Evolutionary conservation across 352 stramenopile species (phyloP).

Genomic region (Globisporangium nagaii): DNA sequence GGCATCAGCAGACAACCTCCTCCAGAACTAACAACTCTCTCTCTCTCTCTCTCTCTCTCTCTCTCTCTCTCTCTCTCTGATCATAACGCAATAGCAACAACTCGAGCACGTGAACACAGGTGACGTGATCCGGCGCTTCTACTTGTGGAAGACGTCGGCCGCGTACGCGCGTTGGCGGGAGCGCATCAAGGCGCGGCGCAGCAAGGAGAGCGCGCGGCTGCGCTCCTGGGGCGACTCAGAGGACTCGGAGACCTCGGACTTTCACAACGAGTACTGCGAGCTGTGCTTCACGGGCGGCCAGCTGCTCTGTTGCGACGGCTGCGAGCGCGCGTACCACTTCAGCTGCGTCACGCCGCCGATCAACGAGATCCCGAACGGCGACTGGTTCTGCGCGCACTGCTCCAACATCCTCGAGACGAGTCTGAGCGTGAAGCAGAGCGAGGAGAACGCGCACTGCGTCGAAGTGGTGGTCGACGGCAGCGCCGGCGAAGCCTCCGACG

Average conservation of each 20-base stretch:
- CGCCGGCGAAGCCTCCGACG: constrained; percentile 3
- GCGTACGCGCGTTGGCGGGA: constrained; percentile 46
- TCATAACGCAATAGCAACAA: constrained; percentile 46
- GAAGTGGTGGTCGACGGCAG: constrained; percentile 13
- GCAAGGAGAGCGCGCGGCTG: constrained; percentile 37
- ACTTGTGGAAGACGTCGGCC: constrained; percentile 59
- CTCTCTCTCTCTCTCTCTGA: too few species aligned
- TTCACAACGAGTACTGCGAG: constrained; percentile 62
- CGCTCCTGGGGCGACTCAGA: constrained; percentile 38
- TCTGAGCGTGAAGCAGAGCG: constrained; percentile 6
- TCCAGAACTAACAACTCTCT: neutral
- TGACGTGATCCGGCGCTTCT: constrained; percentile 60
- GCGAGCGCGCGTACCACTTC: constrained; percentile 63
- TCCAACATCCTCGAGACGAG: constrained; percentile 17
- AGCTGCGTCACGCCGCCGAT: constrained; percentile 66
- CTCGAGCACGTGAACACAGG: constrained; percentile 27
- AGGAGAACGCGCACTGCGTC: constrained; percentile 23
- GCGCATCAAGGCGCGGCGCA: constrained; percentile 28
- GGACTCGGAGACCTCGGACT: constrained; percentile 27
- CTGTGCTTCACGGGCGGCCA: constrained; percentile 60
- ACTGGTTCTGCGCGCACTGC: constrained; percentile 61
- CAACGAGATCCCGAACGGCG: constrained; percentile 36
- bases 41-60: too few species aligned
- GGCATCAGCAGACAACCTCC: neutral
- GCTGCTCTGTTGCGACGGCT: constrained; percentile 65